phyloP scores from a whole-genome alignment of 768 basidiomycete genomes.

The Serpula lacrymans region DNA sequence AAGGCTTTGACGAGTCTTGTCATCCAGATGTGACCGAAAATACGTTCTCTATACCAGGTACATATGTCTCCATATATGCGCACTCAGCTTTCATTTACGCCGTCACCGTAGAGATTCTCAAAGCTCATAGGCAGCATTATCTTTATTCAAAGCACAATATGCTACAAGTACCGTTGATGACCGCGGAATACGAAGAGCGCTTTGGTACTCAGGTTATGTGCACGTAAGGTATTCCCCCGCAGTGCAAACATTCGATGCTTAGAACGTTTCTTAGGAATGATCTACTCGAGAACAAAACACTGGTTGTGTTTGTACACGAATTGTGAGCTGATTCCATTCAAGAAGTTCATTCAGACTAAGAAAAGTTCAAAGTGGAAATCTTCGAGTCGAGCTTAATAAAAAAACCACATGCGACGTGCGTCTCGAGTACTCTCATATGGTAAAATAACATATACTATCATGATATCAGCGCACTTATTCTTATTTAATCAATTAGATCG shows the following conservation, averaged over 20 bases:
- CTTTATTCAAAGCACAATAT: conserved; percentile 74
- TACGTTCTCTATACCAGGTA: conserved; percentile 68
- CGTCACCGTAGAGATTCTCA: conserved; percentile 65
- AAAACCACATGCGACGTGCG: conserved; percentile 69
- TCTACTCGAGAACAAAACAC: conserved; percentile 69
- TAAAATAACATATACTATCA: conserved; percentile 28
- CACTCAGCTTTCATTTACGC: conserved; percentile 3
- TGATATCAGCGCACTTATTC: not conserved
- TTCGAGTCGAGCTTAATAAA: conserved; percentile 79
- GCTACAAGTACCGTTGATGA: conserved; percentile 78
- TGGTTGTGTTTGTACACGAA: conserved; percentile 91
- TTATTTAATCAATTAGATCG: conserved; percentile 56
- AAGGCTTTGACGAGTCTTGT: not conserved
- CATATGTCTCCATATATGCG: conserved; percentile 1
- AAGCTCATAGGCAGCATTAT: conserved; percentile 83
- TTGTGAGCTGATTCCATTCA: conserved; percentile 56
- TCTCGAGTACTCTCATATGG: conserved; percentile 82
- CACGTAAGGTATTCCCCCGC: conserved; percentile 63
- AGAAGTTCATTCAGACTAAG: not conserved
- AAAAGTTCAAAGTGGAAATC: conserved; percentile 82
- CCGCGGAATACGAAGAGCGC: conserved; percentile 57
- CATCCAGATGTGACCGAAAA: conserved; percentile 57
- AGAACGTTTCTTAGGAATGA: conserved; percentile 50
- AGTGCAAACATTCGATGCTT: not conserved
- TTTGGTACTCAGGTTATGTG: conserved; percentile 85